These are phyloP conservation scores for Blastomyces gilchristii DNA, from an alignment of 2,329 filamentous ascomycete species.

Conservation along the genomic window DNA sequence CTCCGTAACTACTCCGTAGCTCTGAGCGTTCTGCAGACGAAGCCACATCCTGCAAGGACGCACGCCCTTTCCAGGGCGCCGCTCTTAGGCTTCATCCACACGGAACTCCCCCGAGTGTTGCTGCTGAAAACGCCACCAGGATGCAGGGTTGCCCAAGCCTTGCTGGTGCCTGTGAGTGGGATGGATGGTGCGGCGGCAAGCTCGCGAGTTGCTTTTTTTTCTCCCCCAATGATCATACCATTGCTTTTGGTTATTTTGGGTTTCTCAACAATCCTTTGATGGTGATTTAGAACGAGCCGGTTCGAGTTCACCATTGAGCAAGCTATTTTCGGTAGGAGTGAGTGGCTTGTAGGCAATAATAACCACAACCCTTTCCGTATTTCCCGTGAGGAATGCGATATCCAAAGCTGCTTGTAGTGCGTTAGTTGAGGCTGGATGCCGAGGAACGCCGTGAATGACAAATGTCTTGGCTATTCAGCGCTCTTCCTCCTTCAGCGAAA, in stretches of 20 bases:
- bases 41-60: not conserved
- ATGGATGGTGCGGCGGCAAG: not conserved
- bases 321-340: not conserved
- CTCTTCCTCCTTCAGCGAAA: not conserved
- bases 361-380: too few relatives aligned
- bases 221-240: not conserved
- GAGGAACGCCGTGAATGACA: too few relatives aligned
- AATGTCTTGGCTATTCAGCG: not conserved
- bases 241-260: not conserved
- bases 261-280: not conserved
- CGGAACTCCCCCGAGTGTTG: constrained; percentile 2
- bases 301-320: not conserved
- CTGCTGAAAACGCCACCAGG: not conserved
- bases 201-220: not conserved
- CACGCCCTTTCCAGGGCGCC: not conserved
- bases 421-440: too few relatives aligned
- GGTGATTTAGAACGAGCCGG: not conserved
- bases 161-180: not conserved
- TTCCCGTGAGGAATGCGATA: too few relatives aligned
- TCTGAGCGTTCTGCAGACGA: not conserved
- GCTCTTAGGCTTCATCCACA: not conserved
- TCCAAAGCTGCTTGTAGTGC: too few relatives aligned
- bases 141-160: not conserved
- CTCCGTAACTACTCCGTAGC: not conserved
- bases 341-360: not conserved